Evolutionary conservation across 257 asterid species (phyloP).

Genomic region (Plantago elongata): DNA sequence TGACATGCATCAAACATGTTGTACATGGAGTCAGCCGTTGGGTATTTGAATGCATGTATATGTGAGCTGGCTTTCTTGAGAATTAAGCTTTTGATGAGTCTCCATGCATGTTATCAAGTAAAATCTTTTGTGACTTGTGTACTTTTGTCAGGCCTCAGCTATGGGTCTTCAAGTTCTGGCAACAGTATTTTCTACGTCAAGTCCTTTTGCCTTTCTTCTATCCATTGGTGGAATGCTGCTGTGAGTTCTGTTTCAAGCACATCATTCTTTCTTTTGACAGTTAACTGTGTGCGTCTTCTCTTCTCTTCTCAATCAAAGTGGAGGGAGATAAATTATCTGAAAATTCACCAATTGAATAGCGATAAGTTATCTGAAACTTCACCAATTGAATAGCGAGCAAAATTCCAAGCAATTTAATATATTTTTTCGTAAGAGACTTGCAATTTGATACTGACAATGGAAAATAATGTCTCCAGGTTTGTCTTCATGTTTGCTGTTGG

Average conservation of each 20-base stretch:
- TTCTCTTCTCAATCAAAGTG: no score
- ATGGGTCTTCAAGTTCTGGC: slow-evolving; percentile 78
- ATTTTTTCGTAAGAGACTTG: neutral
- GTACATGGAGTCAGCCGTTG: no score
- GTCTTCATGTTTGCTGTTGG: slow-evolving; percentile 81
- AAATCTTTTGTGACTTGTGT: neutral
- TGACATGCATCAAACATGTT: no score
- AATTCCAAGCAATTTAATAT: no score
- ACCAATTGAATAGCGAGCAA: no score
- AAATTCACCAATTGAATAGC: neutral
- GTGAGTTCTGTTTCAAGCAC: slow-evolving; percentile 45
- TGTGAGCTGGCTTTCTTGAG: no score
- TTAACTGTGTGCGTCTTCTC: neutral
- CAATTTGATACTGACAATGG: slow-evolving; percentile 9
- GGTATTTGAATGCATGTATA: no score
- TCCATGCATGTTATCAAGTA: no score
- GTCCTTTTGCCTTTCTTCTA: slow-evolving; percentile 41
- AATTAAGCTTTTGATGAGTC: no score
- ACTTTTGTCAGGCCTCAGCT: slow-evolving; percentile 56
- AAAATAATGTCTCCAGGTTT: slow-evolving; percentile 46
- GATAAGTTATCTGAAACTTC: no score
- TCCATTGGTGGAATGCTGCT: slow-evolving; percentile 75
- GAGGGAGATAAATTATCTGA: neutral
- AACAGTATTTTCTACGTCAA: slow-evolving; percentile 39
- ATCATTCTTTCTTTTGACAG: slow-evolving; percentile 9